Conservation (phyloP, 2,329 filamentous ascomycete genomes). For the Colletotrichum echinochloae region DNA sequence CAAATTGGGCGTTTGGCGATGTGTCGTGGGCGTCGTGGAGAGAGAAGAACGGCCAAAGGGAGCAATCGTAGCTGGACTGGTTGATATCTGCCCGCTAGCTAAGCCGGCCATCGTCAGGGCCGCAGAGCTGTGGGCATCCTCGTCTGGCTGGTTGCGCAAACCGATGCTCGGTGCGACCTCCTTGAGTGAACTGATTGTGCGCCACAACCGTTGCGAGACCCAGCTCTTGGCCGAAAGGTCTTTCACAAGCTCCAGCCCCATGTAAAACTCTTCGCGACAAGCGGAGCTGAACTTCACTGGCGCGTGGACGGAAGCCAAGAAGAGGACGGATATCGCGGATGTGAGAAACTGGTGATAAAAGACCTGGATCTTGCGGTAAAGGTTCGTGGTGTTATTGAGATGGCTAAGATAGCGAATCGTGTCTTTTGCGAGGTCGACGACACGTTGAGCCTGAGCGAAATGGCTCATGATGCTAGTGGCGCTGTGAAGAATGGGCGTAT, state of each 20-base stretch:
- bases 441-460: conserved; percentile 77
- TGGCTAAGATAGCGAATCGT: conserved; percentile 79
- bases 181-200: conserved; percentile 76
- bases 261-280: conserved; percentile 82
- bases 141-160: conserved; percentile 59
- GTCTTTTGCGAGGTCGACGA: conserved; percentile 80
- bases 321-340: conserved; percentile 79
- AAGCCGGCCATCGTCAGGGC: conserved; percentile 68
- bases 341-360: conserved; percentile 86
- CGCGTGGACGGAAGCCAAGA: conserved; percentile 81
- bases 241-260: conserved; percentile 80
- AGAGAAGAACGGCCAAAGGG: conserved; percentile 47
- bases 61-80: conserved; percentile 36
- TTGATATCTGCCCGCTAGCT: conserved; percentile 54
- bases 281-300: conserved; percentile 76
- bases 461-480: conserved; percentile 85
- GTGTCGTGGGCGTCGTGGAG: conserved; percentile 42
- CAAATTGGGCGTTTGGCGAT: conserved; percentile 19
- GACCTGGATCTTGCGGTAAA: conserved; percentile 78
- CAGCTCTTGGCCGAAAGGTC: conserved; percentile 78
- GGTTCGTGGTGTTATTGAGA: conserved; percentile 77
- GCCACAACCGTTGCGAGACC: conserved; percentile 80
- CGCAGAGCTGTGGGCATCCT: conserved; percentile 64
- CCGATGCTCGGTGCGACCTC: conserved; percentile 79
- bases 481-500: conserved; percentile 88